These are phyloP conservation scores for Saccharomycopsis fibuligera DNA, from an alignment of 805 yeast species.

Conservation along the genomic window DNA sequence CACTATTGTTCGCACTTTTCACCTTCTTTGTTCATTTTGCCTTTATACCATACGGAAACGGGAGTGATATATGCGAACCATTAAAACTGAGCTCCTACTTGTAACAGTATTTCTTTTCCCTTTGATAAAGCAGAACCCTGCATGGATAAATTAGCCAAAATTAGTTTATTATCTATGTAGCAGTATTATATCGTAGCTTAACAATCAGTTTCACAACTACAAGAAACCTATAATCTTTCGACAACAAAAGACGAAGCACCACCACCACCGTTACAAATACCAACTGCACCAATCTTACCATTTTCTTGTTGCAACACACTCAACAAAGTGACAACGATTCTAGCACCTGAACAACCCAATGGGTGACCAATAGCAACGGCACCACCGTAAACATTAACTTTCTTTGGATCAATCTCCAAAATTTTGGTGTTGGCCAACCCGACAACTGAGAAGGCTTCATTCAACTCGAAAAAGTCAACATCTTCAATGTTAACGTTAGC, in stretches of 20 bases:
- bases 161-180: too few relatives aligned
- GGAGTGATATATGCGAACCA: too few relatives aligned
- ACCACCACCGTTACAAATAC: slow-evolving; percentile 99
- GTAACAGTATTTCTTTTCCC: too few relatives aligned
- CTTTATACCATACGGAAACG: too few relatives aligned
- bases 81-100: too few relatives aligned
- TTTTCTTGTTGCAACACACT: slow-evolving; percentile 78
- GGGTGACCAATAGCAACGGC: slow-evolving; percentile 96
- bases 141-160: too few relatives aligned
- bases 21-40: too few relatives aligned
- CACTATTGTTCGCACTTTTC: too few relatives aligned
- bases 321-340: slow-evolving; percentile 81
- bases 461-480: slow-evolving; percentile 89
- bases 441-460: slow-evolving; percentile 97
- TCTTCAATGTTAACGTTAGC: slow-evolving; percentile 59
- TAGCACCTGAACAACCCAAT: slow-evolving; percentile 92
- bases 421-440: slow-evolving; percentile 84
- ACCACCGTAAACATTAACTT: slow-evolving; percentile 88
- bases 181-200: too few relatives aligned
- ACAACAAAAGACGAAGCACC: slow-evolving; percentile 93
- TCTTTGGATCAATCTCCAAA: slow-evolving; percentile 52
- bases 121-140: too few relatives aligned
- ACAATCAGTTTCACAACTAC: too few relatives aligned
- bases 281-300: slow-evolving; percentile 89
- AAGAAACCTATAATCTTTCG: slow-evolving; percentile 53